Evolutionary conservation across 345 rosid genomes (phyloP).

Genomic region (Ricinus communis): DNA sequence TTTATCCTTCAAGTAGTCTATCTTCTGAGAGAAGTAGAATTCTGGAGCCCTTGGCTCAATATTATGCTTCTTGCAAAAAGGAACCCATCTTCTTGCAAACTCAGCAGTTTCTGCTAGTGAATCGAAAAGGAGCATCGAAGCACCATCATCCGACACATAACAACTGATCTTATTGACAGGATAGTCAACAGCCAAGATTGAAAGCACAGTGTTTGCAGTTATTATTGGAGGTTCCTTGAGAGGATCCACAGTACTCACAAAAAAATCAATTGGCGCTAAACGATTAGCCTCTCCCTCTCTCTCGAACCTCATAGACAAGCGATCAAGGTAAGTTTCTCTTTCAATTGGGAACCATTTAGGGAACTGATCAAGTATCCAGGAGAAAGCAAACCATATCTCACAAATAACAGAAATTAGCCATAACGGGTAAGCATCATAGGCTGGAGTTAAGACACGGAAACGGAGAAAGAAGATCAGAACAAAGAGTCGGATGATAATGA

Average conservation of each 20-base stretch:
- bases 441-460: conserved; percentile 87
- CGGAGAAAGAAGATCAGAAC: conserved; percentile 81
- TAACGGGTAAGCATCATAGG: conserved; percentile 77
- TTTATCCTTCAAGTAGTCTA: conserved; percentile 92
- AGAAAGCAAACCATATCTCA: conserved; percentile 91
- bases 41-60: conserved; percentile 94
- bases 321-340: conserved; percentile 86
- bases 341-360: conserved; percentile 94
- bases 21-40: conserved; percentile 86
- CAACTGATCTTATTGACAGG: conserved; percentile 89
- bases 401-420: conserved; percentile 96
- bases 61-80: conserved; percentile 82
- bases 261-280: conserved; percentile 81
- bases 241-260: conserved; percentile 93
- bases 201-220: conserved; percentile 90
- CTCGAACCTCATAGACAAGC: conserved; percentile 83
- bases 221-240: conserved; percentile 97
- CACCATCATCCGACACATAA: conserved; percentile 96
- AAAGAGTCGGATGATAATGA: conserved; percentile 77
- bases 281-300: conserved; percentile 77
- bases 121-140: conserved; percentile 91
- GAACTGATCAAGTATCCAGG: conserved; percentile 98
- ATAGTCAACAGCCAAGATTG: conserved; percentile 76
- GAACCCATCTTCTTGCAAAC: conserved; percentile 98
- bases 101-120: conserved; percentile 84